Base-by-base conservation (phyloP, 2,329 filamentous ascomycete genomes). In the Akanthomyces lecanii region DNA sequence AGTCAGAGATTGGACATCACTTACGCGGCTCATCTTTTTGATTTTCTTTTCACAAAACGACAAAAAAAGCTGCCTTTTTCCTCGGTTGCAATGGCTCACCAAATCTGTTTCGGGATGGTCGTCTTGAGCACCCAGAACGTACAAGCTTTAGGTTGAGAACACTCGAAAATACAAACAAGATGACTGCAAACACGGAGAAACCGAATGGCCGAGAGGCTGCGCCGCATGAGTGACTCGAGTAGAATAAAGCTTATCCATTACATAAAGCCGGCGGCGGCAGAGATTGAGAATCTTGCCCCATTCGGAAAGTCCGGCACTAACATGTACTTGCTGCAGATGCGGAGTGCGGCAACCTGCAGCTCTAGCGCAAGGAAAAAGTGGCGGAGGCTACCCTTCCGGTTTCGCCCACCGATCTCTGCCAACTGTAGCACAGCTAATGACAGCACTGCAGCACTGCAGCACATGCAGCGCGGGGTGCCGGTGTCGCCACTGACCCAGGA, bases 91-190 rank as follows among this genome's bases (percentile, higher is more conserved):
- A 55, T 47, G 5, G 45, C 55, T 64, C 55, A 42, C n/a, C 51
- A 58, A 54, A 61, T 48, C 21, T 28, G 36, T 45, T 44, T 58
- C 40, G 28, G 36, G 30, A 64, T 62, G 18, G 38, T 52, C 64
- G 70, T 70, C 63, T 65, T 67, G 65, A 70, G 66, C 59, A 64
- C 61, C 44, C 61, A 69, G 61, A 68, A 66, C 67, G 63, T 66
- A 51, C 48, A 61, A 67, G 63, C 58, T 63, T 48, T 65, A 65
- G 63, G 64, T 66, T 68, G 55, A 69, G 47, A 50, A 50, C 1
- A 38, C 11, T 36, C 23, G 4, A n/a, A 36, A 62, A 67, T 58
- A 65, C 47, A 68, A 63, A 55, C 33, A 38, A 62, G 59, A 60
- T 63, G 63, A 55, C 58, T 59, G 56, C 54, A 57, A 57, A 25